phyloP scores from a whole-genome alignment of 768 basidiomycete species.

The Boletus vinaceobasis region DNA sequence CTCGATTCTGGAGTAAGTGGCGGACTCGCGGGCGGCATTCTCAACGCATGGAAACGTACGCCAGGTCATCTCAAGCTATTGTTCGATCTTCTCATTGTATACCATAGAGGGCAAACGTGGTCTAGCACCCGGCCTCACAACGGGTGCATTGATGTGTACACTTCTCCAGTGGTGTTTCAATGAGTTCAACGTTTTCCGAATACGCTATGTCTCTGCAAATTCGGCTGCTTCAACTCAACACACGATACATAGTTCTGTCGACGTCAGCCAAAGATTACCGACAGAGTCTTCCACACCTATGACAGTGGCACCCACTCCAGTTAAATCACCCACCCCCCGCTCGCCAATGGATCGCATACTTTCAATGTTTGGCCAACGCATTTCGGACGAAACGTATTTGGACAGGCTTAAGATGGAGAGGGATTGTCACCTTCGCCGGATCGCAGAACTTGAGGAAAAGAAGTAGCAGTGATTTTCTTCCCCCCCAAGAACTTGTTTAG shows the following conservation, averaged over 20 bases:
- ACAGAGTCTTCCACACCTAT: conserved; percentile 1
- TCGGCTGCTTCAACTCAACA: not conserved
- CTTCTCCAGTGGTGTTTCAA: conserved; percentile 69
- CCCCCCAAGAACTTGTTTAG: not conserved
- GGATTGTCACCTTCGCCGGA: conserved; percentile 50
- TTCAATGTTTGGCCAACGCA: conserved; percentile 31
- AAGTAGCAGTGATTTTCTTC: conserved; percentile 17
- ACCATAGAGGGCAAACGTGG: conserved; percentile 57
- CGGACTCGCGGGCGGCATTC: conserved; percentile 57
- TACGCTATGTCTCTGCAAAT: conserved; percentile 50
- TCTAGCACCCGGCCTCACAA: conserved; percentile 55
- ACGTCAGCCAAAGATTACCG: not conserved
- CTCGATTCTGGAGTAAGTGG: conserved; percentile 77
- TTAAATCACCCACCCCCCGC: not conserved
- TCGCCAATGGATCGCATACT: conserved; percentile 39
- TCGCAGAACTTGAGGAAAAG: conserved; percentile 51
- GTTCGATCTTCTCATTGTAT: conserved; percentile 4
- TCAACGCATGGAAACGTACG: conserved; percentile 58
- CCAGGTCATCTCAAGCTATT: not conserved
- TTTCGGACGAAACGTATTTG: conserved; percentile 76
- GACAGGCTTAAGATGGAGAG: conserved; percentile 54
- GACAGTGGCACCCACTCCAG: conserved; percentile 15
- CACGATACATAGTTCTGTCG: not conserved
- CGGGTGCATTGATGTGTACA: conserved; percentile 55
- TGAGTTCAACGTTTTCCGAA: conserved; percentile 56